Evolutionary conservation across 768 basidiomycete genomes (phyloP).

Genomic region (Serpula lacrymans): DNA sequence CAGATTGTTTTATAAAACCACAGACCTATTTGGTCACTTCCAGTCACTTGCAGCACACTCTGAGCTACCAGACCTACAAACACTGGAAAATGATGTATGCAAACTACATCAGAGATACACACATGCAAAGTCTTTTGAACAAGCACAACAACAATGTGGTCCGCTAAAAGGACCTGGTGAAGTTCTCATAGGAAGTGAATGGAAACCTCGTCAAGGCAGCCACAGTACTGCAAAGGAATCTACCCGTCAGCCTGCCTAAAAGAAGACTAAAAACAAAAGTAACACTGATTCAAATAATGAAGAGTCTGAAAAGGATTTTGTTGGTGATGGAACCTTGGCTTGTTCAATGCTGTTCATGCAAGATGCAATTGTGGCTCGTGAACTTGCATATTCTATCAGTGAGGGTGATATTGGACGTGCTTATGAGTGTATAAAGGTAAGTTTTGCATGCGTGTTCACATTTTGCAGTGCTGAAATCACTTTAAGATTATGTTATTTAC

Average conservation of each 20-base stretch:
- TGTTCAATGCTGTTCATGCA: constrained; percentile 13
- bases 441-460: neutral
- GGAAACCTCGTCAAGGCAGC: neutral
- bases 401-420: constrained; percentile 32
- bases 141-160: too few species aligned
- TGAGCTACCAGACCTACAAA: constrained; percentile 1
- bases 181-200: neutral
- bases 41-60: neutral
- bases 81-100: constrained; percentile 1
- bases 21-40: constrained; percentile 10
- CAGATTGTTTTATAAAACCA: constrained; percentile 1
- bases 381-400: constrained; percentile 22
- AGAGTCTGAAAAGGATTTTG: neutral
- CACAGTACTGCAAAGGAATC: neutral
- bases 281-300: neutral
- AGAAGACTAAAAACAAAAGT: neutral
- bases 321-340: constrained; percentile 17
- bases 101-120: constrained; percentile 2
- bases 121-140: neutral
- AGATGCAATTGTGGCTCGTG: constrained; percentile 14
- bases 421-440: constrained; percentile 30
- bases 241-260: neutral
- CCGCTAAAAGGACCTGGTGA: too few species aligned
- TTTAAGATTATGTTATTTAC: constrained; percentile 29
- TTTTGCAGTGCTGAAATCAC: neutral